phyloP scores from a whole-genome alignment of 441 rosid genomes.

The Populus hybrid region DNA sequence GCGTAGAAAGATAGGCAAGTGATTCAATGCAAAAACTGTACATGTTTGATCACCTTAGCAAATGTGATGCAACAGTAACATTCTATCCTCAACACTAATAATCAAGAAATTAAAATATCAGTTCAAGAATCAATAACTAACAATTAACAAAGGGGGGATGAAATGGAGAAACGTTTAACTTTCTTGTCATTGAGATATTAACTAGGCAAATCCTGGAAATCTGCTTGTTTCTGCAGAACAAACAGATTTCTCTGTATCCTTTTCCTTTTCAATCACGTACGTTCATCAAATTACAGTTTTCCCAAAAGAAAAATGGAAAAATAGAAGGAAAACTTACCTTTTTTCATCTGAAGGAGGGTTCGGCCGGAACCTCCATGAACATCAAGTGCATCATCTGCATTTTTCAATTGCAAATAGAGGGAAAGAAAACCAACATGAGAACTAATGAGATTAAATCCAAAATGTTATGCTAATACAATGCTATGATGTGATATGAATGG shows the following conservation, averaged over 20 bases:
- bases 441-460: not conserved
- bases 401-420: not conserved
- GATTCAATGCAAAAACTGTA: not conserved
- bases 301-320: not conserved
- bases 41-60: too few species aligned
- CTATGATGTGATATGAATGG: not conserved
- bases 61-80: not conserved
- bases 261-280: too few species aligned
- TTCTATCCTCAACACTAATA: not conserved
- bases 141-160: not conserved
- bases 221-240: not conserved
- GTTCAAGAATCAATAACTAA: not conserved
- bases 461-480: not conserved
- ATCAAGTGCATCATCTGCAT: conserved; percentile 49
- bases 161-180: not conserved
- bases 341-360: conserved; percentile 55
- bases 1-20: not conserved
- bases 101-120: not conserved
- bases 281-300: not conserved
- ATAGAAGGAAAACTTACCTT: conserved; percentile 26
- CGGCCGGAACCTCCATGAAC: conserved; percentile 38
- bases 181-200: not conserved
- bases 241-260: conserved; percentile 5
- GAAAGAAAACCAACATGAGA: not conserved
- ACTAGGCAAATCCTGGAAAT: not conserved